phyloP scores from a whole-genome alignment of 345 rosid species.

The Garcia nutans region DNA sequence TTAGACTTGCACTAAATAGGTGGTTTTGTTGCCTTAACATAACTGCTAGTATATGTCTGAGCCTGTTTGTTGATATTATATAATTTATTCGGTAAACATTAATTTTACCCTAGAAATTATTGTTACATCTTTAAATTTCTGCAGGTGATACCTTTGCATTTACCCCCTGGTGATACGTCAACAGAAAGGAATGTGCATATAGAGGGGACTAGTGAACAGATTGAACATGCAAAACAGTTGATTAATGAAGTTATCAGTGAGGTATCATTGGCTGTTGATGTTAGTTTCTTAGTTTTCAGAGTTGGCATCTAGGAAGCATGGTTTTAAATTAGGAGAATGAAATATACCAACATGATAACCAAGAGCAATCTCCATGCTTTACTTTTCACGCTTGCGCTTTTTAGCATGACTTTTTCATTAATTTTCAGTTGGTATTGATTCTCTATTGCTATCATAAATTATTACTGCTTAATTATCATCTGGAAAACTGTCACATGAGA shows the following conservation, averaged over 20 bases:
- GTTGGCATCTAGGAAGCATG: slow-evolving; percentile 11
- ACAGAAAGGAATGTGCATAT: slow-evolving; percentile 77
- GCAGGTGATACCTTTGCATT: slow-evolving; percentile 95
- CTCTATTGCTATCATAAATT: not conserved
- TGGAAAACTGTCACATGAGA: not conserved
- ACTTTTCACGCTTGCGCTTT: not conserved
- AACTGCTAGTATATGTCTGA: not conserved
- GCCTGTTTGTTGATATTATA: not conserved
- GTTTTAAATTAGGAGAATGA: slow-evolving; percentile 1
- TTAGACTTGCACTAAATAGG: not conserved
- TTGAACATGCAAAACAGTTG: slow-evolving; percentile 85
- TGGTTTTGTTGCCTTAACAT: not conserved
- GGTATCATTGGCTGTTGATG: slow-evolving; percentile 59
- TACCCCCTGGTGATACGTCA: slow-evolving; percentile 90
- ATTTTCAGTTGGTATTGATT: not conserved
- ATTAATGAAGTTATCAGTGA: slow-evolving; percentile 91
- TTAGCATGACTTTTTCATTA: not conserved
- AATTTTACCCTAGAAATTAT: not conserved
- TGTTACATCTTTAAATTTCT: slow-evolving; percentile 5
- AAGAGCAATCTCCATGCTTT: not conserved
- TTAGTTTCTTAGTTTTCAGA: slow-evolving; percentile 26
- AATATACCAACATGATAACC: too few species aligned
- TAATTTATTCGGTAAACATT: not conserved
- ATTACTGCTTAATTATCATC: not conserved
- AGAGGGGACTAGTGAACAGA: slow-evolving; percentile 90